A percentile compares a stretch with the other conserved stretches of the same genome.
phyloP scores from a whole-genome alignment of 352 stramenopile species.

The Phytophthora tubulina region DNA sequence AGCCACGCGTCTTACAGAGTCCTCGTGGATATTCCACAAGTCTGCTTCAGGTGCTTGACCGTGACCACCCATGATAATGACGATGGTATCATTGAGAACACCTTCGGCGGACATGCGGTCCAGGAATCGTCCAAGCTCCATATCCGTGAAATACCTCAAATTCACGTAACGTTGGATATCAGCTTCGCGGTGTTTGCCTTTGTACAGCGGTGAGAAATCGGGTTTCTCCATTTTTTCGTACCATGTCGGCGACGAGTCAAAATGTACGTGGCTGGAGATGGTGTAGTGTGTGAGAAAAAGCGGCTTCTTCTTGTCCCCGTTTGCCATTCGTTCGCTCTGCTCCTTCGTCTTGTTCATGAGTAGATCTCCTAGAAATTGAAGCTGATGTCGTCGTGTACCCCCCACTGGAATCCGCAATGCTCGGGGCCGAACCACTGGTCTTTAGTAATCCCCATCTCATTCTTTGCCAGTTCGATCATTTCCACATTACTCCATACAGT shows the following conservation, averaged over 20 bases:
- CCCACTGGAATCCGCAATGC: slow-evolving; percentile 36
- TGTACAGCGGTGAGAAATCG: slow-evolving; percentile 46
- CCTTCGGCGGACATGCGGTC: slow-evolving; percentile 48
- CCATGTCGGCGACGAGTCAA: slow-evolving; percentile 44
- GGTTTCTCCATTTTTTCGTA: slow-evolving; percentile 38
- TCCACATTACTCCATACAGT: slow-evolving; percentile 41
- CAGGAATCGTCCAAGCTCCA: slow-evolving; percentile 54
- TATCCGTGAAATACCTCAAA: slow-evolving; percentile 54
- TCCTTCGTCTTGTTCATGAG: slow-evolving; percentile 34
- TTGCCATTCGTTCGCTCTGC: slow-evolving; percentile 30
- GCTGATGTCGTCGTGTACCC: slow-evolving; percentile 57
- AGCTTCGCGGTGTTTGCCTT: slow-evolving; percentile 23
- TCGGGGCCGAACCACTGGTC: slow-evolving; percentile 39
- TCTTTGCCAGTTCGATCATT: slow-evolving; percentile 42
- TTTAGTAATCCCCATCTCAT: slow-evolving; percentile 37
- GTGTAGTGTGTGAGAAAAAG: too few species aligned
- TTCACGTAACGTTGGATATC: slow-evolving; percentile 46
- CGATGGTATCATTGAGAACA: slow-evolving; percentile 57
- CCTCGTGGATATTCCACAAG: slow-evolving; percentile 34
- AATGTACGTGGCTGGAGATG: slow-evolving; percentile 40
- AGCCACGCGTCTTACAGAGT: slow-evolving; percentile 38
- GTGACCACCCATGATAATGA: slow-evolving; percentile 47
- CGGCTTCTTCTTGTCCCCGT: slow-evolving; percentile 24
- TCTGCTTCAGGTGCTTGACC: slow-evolving; percentile 33
- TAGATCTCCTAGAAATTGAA: slow-evolving; percentile 42